A percentile compares a stretch with the other conserved stretches of the same genome.
Evolutionary conservation across 1,284 basidiomycete species (phyloP).

Genomic region (Fistulinella staudtii): DNA sequence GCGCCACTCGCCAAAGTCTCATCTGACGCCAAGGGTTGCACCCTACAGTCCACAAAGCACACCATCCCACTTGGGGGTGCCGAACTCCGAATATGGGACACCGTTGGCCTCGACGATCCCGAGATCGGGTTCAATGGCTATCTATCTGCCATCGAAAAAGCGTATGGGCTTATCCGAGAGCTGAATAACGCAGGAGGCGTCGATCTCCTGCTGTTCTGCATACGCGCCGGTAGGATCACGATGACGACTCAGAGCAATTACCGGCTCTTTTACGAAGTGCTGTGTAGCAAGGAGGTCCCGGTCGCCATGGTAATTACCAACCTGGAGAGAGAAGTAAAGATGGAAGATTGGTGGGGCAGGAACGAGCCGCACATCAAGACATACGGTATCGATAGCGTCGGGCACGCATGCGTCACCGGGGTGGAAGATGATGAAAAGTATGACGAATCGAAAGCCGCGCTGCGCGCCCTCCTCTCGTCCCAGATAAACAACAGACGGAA

Average conservation of each 20-base stretch:
- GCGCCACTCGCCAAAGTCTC: slow-evolving; percentile 25
- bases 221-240: slow-evolving; percentile 37
- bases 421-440: slow-evolving; percentile 29
- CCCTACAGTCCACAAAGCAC: slow-evolving; percentile 24
- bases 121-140: slow-evolving; percentile 26
- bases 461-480: slow-evolving; percentile 18
- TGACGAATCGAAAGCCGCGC: slow-evolving; percentile 13
- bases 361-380: slow-evolving; percentile 32
- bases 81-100: slow-evolving; percentile 34
- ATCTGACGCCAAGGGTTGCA: slow-evolving; percentile 23
- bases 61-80: slow-evolving; percentile 8
- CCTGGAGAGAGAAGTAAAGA: slow-evolving; percentile 34
- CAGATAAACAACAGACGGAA: slow-evolving; percentile 12
- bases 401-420: slow-evolving; percentile 40
- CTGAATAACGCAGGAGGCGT: slow-evolving; percentile 31
- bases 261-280: slow-evolving; percentile 33
- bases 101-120: slow-evolving; percentile 40
- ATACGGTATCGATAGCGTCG: slow-evolving; percentile 31
- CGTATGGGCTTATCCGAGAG: slow-evolving; percentile 32
- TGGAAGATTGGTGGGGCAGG: slow-evolving; percentile 40
- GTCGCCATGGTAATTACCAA: slow-evolving; percentile 38
- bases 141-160: slow-evolving; percentile 33
- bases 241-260: slow-evolving; percentile 35
- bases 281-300: slow-evolving; percentile 36
- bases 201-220: slow-evolving; percentile 37